phyloP scores from a whole-genome alignment of 129 eudicot species.

The Dittrichia graveolens region DNA sequence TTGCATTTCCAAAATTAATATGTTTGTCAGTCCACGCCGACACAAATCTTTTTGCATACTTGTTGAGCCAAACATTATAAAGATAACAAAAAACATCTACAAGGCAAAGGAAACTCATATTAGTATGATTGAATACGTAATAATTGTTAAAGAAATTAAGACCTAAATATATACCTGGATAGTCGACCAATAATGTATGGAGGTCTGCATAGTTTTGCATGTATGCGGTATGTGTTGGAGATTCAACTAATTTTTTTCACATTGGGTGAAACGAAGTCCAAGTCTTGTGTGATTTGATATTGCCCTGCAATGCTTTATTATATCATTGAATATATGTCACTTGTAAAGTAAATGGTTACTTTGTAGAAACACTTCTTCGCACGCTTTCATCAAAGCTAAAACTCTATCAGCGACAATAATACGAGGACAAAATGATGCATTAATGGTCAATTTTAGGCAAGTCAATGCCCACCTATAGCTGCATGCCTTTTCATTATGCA shows the following conservation, averaged over 20 bases:
- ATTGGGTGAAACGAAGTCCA: neutral
- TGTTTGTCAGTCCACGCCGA: neutral
- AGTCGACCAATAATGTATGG: neutral
- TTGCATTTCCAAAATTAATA: slow-evolving; percentile 15
- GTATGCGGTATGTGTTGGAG: neutral
- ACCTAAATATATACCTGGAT: neutral
- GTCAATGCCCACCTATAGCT: neutral
- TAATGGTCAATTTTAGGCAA: neutral
- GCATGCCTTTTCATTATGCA: no score
- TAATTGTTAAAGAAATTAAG: slow-evolving; percentile 1
- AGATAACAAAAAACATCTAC: neutral
- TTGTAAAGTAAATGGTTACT: slow-evolving; percentile 7
- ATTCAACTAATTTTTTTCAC: neutral
- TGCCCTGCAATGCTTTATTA: neutral
- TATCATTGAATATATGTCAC: neutral
- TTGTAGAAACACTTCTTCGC: neutral
- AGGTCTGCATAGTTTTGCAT: neutral
- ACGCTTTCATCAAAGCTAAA: neutral
- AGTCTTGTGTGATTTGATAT: neutral
- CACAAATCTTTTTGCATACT: neutral
- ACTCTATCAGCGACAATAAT: no score
- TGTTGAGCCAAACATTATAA: neutral
- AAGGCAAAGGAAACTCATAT: neutral
- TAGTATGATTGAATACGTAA: neutral
- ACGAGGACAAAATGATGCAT: no score